Base-by-base conservation (phyloP, 306 rosid genomes). In the Canavalia ensiformis region DNA sequence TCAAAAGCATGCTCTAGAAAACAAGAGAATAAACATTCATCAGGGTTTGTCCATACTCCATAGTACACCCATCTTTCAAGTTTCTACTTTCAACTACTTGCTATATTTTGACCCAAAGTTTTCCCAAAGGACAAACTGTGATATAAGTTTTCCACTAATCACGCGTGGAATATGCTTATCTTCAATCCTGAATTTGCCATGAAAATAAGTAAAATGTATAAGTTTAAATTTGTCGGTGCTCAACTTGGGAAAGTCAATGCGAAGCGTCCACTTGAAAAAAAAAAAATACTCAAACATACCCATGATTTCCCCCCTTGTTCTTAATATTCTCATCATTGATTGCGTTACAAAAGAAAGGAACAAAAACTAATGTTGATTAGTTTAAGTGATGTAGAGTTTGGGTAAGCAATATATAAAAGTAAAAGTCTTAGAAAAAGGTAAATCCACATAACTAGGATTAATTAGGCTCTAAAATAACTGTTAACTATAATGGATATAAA, bases 91-190 rank as follows among this genome's bases (percentile, higher is more conserved):
- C 44, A 13, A 65, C 33, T 12, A 10, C 33, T 35, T 59, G 57
- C 74, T 3, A 76, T 59, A 45, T 68, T 35, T 74, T 63, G 34
- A 25, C 8, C 73, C 25, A 12, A 82, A 82, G 69, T 56, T 72
- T 59, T 55, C 9, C 54, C 51, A 10, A 73, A 41, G 80, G 76
- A 78, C 68, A 74, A 66, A 51, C 47, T 29, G 39, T 42, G 54
- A 30, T 13, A 55, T 30, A 74, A 75, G 66, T 42, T 54, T 83
- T 82, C 80, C 87, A 84, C 60, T 62, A 81, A 81, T 75, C 84
- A 90, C 78, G 87, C 78, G 11, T 67, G 75, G 90, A 88, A 86
- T 91, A 91, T 91, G 89, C 93, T 81, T 81, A 49, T 54, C 80
- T 78, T 75, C 12, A 13, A 42, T 41, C 69, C 74, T 37, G 56